Conservation (phyloP, 2,329 filamentous ascomycete genomes). For the Epichloe elymi region DNA sequence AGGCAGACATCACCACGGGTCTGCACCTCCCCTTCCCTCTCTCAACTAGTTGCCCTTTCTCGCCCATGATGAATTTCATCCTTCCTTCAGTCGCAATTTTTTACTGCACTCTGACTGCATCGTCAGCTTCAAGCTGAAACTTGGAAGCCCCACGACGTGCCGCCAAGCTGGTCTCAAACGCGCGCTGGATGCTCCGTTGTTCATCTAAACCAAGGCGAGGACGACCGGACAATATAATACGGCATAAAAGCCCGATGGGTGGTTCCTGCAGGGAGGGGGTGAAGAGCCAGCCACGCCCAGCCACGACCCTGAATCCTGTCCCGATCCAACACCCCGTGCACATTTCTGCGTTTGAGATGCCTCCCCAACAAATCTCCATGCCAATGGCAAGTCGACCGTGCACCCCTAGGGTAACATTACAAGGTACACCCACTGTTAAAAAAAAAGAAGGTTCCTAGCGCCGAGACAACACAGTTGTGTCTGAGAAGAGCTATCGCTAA, state of each 20-base stretch:
- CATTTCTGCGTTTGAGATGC: neutral
- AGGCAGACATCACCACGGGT: neutral
- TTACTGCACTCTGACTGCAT: no score
- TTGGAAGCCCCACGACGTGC: neutral
- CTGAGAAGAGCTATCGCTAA: neutral
- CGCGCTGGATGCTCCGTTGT: neutral
- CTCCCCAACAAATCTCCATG: no score
- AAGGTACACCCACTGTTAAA: neutral
- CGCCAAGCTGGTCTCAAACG: neutral
- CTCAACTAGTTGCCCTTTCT: no score
- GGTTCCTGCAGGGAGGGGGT: neutral
- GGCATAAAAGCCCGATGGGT: neutral
- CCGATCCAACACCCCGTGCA: neutral
- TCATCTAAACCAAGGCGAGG: neutral
- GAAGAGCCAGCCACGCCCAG: neutral
- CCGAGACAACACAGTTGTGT: neutral
- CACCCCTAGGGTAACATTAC: neutral
- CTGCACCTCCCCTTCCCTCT: neutral
- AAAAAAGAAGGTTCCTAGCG: neutral
- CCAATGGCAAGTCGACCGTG: no score
- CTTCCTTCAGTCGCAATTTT: no score
- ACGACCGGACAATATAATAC: neutral
- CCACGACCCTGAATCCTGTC: neutral
- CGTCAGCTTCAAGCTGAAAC: neutral
- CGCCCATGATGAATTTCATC: no score